phyloP scores from a whole-genome alignment of 2,329 filamentous ascomycete species.

The Aspergillus neotritici region DNA sequence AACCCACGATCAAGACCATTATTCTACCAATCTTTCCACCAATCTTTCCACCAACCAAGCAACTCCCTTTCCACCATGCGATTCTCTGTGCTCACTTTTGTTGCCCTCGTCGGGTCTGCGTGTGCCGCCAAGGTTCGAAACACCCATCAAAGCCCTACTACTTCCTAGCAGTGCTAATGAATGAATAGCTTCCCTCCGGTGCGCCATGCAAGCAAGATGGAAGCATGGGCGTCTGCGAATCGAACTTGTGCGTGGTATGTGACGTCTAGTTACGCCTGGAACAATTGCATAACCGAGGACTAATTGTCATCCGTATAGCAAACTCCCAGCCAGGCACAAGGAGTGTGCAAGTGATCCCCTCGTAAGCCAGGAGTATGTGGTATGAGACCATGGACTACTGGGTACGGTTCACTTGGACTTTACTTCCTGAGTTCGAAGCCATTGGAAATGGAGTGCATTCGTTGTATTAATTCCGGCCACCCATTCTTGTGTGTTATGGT shows the following conservation, averaged over 20 bases:
- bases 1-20: neutral
- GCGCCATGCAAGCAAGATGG: slow-evolving; percentile 3
- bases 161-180: neutral
- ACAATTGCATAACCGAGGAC: neutral
- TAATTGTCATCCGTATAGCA: neutral
- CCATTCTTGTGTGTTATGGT: neutral
- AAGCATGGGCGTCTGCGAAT: slow-evolving; percentile 2
- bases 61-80: neutral
- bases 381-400: neutral
- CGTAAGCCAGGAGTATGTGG: neutral
- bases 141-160: neutral
- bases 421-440: neutral
- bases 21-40: neutral
- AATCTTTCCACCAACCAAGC: too few relatives aligned
- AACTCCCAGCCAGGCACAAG: neutral
- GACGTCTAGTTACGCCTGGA: neutral
- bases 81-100: neutral
- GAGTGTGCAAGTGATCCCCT: neutral
- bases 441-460: neutral
- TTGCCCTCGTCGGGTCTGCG: neutral
- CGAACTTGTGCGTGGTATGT: slow-evolving; percentile 5
- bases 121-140: slow-evolving; percentile 2
- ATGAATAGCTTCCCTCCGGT: slow-evolving; percentile 1
- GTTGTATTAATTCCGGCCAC: neutral
- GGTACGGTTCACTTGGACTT: neutral